These are phyloP conservation scores for Metarhizium robertsii DNA, from an alignment of 2,329 filamentous ascomycete genomes.

Conservation along the genomic window DNA sequence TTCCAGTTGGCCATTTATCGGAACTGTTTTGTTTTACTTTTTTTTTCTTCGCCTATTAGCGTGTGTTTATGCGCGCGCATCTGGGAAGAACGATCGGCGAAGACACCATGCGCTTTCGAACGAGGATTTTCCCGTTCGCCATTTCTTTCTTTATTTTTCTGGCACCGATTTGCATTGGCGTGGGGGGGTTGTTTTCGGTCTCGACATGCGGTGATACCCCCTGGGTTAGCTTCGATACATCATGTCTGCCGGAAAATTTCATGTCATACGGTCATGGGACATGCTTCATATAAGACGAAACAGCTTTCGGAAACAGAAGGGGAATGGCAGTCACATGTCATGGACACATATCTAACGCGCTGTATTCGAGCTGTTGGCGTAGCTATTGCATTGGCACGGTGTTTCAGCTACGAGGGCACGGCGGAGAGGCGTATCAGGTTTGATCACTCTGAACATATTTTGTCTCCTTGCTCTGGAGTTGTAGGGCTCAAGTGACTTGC, in stretches of 20 bases:
- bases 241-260: constrained; percentile 1
- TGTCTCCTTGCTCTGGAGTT: constrained; percentile 6
- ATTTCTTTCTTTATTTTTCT: constrained; percentile 1
- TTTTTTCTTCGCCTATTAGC: neutral
- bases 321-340: constrained; percentile 4
- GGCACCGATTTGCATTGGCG: constrained; percentile 10
- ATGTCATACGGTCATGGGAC: neutral
- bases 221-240: constrained; percentile 17
- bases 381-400: constrained; percentile 9
- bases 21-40: neutral
- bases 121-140: constrained; percentile 1
- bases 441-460: constrained; percentile 7
- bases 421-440: constrained; percentile 13
- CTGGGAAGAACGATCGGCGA: neutral
- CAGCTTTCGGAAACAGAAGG: neutral
- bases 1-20: neutral
- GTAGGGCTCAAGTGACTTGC: constrained; percentile 14
- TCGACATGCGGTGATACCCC: constrained; percentile 17
- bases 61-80: neutral
- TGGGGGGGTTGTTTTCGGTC: constrained; percentile 11
- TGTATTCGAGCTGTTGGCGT: constrained; percentile 4
- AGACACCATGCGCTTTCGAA: neutral
- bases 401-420: constrained; percentile 6
- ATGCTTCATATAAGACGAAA: constrained; percentile 3
- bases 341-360: constrained; percentile 1